Evolutionary conservation across 306 rosid species (phyloP), one percentile per base, ranked within the genome.

Genomic region (Trifolium pratense): DNA sequence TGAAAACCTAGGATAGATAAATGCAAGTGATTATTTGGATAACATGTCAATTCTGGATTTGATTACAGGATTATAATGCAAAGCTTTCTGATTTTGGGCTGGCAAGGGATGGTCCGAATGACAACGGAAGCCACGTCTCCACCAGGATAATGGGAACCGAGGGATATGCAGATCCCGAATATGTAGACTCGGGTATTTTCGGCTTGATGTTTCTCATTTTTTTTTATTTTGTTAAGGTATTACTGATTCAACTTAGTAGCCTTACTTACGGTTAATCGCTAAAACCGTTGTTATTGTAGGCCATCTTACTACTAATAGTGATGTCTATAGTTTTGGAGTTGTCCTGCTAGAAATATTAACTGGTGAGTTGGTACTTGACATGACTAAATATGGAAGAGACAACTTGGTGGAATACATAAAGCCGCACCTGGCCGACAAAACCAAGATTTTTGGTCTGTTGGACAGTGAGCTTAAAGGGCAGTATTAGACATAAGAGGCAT

Each of bases 161-260:
- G 1, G 90, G 90, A 61, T 86, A 88, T 73, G 89, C 84, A 55
- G 90, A 87, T 64, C 93, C 93, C 9, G 93, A 86, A 55, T 88
- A 88, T 80, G 48, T 84, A 51, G 81, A 83, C 64, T 66, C 89
- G 0, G 90, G 93, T 88, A 84, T n/a, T 32, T 10, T 40, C 14
- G 2, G 14, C 1, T 10, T 40, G 5, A 10, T 40, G 14, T 40
- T 40, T 1, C 45, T 1, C 9, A 9, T 2, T 39, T 39, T 39
- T 39, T 0, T 39, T n/a, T 10, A 40, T 10, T 10, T 40, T 40
- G 45, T 3, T 40, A 10, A 2, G 14, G 10, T 16, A 68, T 31
- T 58, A 21, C 3, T 45, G 59, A 31, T 21, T 63, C 52, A 62
- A 8, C 20, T 65, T 29, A 16, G 20, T n/a, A n/a, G 11, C 34